Conservation (phyloP, 306 rosid genomes). For the Pachyrhizus erosus region DNA sequence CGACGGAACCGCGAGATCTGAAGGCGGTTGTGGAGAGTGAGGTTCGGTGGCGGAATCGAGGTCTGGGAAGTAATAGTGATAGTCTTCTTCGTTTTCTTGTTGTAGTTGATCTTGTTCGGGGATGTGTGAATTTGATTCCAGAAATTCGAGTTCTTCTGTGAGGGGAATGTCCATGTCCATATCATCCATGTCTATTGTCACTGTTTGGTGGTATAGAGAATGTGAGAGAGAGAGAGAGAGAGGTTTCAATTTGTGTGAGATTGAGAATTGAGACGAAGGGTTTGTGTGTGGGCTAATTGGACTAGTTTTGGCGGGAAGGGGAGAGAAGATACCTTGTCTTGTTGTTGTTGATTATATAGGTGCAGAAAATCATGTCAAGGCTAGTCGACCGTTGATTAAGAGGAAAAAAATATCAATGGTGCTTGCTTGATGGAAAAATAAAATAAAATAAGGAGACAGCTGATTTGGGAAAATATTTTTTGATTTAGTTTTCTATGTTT, state of each 20-base stretch:
- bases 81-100: neutral
- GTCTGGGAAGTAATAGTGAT: conserved; percentile 44
- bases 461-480: too few species aligned
- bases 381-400: neutral
- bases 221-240: too few species aligned
- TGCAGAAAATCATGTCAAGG: neutral
- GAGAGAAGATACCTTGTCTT: too few species aligned
- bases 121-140: conserved; percentile 62
- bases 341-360: neutral
- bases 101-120: conserved; percentile 37
- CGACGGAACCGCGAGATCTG: conserved; percentile 38
- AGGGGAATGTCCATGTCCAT: conserved; percentile 77
- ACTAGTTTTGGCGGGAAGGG: conserved; percentile 37
- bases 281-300: neutral
- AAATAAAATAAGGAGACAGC: too few species aligned
- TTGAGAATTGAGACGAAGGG: neutral
- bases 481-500: too few species aligned
- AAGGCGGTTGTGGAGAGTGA: conserved; percentile 40
- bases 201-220: too few species aligned
- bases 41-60: conserved; percentile 49
- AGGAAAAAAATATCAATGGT: neutral
- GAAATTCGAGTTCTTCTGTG: conserved; percentile 86
- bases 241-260: neutral
- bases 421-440: neutral
- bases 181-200: conserved; percentile 51